phyloP scores from a whole-genome alignment of 345 rosid species.

The Populus euphratica region DNA sequence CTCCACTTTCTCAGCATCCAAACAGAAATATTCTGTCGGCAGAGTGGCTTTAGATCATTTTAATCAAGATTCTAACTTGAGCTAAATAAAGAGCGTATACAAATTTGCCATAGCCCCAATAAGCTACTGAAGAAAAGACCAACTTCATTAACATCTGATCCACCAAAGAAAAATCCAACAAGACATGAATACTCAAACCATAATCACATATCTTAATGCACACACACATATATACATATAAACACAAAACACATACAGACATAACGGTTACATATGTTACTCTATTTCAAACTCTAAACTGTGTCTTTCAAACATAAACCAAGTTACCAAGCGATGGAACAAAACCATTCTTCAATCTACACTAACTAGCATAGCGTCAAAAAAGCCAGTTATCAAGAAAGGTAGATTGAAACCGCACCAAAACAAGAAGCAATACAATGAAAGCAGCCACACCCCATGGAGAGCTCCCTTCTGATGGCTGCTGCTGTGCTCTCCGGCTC shows the following conservation, averaged over 20 bases:
- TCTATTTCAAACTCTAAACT: not conserved
- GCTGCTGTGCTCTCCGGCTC: constrained; percentile 38
- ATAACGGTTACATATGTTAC: not conserved
- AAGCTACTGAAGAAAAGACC: not conserved
- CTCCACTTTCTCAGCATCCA: not conserved
- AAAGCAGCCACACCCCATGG: constrained; percentile 95
- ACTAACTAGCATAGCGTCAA: not conserved
- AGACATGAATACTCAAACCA: not conserved
- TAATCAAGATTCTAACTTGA: not conserved
- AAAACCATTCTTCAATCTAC: not conserved
- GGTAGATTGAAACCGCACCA: constrained; percentile 68
- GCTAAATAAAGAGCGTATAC: not conserved
- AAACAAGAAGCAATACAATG: constrained; percentile 62
- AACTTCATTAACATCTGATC: not conserved
- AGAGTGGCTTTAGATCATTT: not conserved
- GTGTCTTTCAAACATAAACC: not conserved
- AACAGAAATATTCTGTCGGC: not conserved
- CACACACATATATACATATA: not conserved
- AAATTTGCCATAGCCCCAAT: not conserved
- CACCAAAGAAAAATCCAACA: not conserved
- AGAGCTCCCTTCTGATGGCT: constrained; percentile 64
- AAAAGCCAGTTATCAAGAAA: constrained; percentile 65
- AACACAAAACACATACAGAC: no score
- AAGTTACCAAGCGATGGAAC: not conserved
- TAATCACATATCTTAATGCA: not conserved